A percentile compares a stretch with the other conserved stretches of the same genome.
Evolutionary conservation across 2,329 filamentous ascomycete species (phyloP).

Genomic region (Didymella arachidicola): DNA sequence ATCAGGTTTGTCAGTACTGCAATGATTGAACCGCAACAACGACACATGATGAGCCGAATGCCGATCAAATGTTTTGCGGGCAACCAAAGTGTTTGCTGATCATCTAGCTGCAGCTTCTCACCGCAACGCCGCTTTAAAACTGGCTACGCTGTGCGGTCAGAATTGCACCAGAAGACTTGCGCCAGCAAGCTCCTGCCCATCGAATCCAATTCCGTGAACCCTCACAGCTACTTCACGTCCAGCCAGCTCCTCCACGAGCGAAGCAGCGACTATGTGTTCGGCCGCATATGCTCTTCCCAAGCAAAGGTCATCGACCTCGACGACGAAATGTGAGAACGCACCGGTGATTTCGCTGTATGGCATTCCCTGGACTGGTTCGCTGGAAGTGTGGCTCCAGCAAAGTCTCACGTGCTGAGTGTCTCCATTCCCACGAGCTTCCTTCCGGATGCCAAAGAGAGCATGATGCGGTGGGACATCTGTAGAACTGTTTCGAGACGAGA

Average conservation of each 20-base stretch:
- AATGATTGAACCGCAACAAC: slow-evolving; percentile 9
- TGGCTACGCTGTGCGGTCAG: background rate
- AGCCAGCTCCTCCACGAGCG: slow-evolving; percentile 21
- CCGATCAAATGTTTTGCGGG: slow-evolving; percentile 12
- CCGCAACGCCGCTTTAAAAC: background rate
- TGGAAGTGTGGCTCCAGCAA: slow-evolving; percentile 32
- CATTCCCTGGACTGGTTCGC: slow-evolving; percentile 12
- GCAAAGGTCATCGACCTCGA: slow-evolving; percentile 32
- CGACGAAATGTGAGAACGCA: slow-evolving; percentile 43
- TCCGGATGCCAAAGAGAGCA: slow-evolving; percentile 5
- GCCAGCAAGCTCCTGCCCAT: slow-evolving; percentile 31
- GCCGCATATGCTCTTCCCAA: slow-evolving; percentile 43
- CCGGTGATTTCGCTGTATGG: slow-evolving; percentile 48
- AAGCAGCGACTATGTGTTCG: slow-evolving; percentile 31
- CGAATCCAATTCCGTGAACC: slow-evolving; percentile 41
- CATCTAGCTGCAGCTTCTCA: background rate
- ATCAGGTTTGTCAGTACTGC: slow-evolving; percentile 23
- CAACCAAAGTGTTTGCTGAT: background rate
- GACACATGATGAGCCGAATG: slow-evolving; percentile 2
- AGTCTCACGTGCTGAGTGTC: slow-evolving; percentile 36
- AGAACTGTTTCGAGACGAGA: background rate
- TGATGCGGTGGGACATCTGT: background rate
- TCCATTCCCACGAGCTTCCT: slow-evolving; percentile 16
- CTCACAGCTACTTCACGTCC: slow-evolving; percentile 22
- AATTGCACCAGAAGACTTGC: slow-evolving; percentile 4